Base-by-base conservation (phyloP, 169 alveolate genomes). In the Plasmodium knowlesi region DNA sequence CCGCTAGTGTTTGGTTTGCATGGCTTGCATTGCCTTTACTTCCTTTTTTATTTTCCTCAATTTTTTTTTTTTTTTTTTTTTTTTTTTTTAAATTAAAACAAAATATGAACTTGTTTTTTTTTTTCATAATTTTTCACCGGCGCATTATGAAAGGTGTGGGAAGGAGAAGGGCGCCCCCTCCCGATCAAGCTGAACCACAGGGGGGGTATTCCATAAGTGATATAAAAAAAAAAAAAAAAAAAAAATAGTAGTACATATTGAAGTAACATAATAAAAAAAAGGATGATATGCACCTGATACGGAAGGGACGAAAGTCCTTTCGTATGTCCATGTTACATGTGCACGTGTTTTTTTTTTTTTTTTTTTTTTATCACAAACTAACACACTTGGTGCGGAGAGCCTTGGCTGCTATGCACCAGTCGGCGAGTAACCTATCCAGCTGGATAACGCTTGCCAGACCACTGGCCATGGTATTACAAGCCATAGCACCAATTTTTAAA, bases 341-440 rank as follows among this genome's bases (percentile, higher is more conserved):
- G 76, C 37, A 67, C 37, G 10, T 22, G 34, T 61, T 61, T 19
- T 37, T n/a, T 14, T n/a, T 81, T n/a, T n/a, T n/a, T n/a, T n/a
- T n/a, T 81, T 10, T 80, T 80, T 2, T 43, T 50, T 81, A 50
- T 50, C 61, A 14, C 39, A 3, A 81, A 50, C 41, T 39, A 83
- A 3, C 83, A n/a, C n/a, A 25, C 61, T 86, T 89, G 14, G 84
- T 22, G 39, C 94, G 67, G 22, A 89, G 37, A 0, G 83, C 73
- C 53, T 89, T 89, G 5, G 94, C 94, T 46, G 90, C 90, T 25
- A 92, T 85, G 71, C 97, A 95, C 81, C 95, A 85, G 81, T 95
- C 96, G 5, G 96, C 97, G n/a, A 95, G 93, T 16, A 95, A 73
- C 57, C 85, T 95, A 86, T 95, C 97, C 53, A 95, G 82, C 57